Evolutionary conservation across 2,329 filamentous ascomycete genomes (phyloP), one percentile per base, ranked within the genome.

Genomic region (Westerdykella sp.): DNA sequence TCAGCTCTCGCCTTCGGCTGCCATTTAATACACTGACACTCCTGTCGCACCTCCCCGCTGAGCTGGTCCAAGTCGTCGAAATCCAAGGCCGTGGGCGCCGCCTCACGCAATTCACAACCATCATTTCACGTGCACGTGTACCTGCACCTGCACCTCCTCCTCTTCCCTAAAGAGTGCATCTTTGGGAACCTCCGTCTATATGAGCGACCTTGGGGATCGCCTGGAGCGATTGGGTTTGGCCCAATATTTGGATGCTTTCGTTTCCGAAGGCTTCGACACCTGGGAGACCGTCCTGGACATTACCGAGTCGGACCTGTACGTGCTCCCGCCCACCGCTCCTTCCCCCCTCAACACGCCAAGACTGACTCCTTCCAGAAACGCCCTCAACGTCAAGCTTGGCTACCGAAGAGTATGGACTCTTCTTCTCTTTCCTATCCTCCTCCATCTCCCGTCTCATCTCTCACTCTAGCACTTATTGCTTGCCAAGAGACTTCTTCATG

Each of bases 201-300:
- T 84, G 80, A 79, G 75, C 75, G 76, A 80, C 65, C 73, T 93
- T 57, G 78, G 74, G 53, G 68, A 74, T 31, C 77, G 83, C 53
- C 81, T 91, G 63, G 76, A 79, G 69, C 84, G 86, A 74, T 74
- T 91, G 73, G 86, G 85, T 62, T 76, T 93, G 65, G 74, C 79
- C 69, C 84, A 89, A 68, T 91, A 93, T 69, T 77, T 86, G 46
- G 75, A 83, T 53, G 69, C 74, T 43, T 86, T 93, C 55, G 63
- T 87, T 35, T 80, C 86, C 41, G 85, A 91, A 67, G 87, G 87
- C 3, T 93, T 93, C 64, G 87, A 93, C 65, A 81, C 82, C 10
- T 91, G 87, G 87, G 84, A 88, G 28, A 89, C 83, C 1, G 82
- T 91, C 43, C 73, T 89, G 40, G 86, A 91, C 60, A 89, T 93